Percentiles rank a stretch among this genome's conserved stretches.
Evolutionary conservation across 2,329 filamentous ascomycete genomes (phyloP).

Genomic region (Pezicula radicicola): DNA sequence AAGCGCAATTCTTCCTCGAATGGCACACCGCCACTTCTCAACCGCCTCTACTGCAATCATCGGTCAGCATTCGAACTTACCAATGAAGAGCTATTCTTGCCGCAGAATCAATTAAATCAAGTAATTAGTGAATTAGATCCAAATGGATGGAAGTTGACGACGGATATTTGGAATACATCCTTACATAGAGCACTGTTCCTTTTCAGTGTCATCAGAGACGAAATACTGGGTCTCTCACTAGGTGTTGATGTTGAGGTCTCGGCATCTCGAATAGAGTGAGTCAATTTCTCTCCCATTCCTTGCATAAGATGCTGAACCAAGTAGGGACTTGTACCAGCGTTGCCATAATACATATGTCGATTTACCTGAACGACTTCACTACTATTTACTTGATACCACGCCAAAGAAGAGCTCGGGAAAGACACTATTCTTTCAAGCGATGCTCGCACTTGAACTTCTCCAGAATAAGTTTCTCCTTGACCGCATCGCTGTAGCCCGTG

Average conservation of each 20-base stretch:
- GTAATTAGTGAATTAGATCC: conserved; percentile 15
- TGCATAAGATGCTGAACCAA: conserved; percentile 1
- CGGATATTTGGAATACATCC: conserved; percentile 13
- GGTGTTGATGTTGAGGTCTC: conserved; percentile 21
- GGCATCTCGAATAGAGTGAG: conserved; percentile 17
- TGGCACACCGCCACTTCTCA: conserved; percentile 22
- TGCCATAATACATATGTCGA: conserved; percentile 13
- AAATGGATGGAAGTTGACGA: conserved; percentile 23
- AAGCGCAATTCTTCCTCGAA: conserved; percentile 22
- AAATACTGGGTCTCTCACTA: conserved; percentile 25
- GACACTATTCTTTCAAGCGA: conserved; percentile 16
- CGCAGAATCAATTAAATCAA: conserved; percentile 11
- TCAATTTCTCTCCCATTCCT: neutral
- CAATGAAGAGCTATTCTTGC: conserved; percentile 18
- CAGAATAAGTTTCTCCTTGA: conserved; percentile 27
- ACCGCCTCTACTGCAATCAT: conserved; percentile 19
- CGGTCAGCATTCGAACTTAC: conserved; percentile 21
- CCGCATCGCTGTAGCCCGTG: conserved; percentile 19
- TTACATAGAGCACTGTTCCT: conserved; percentile 14
- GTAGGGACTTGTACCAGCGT: conserved; percentile 18
- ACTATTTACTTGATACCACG: conserved; percentile 12
- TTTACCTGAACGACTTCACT: conserved; percentile 18
- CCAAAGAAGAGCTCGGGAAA: conserved; percentile 16
- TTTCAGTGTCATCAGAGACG: conserved; percentile 20
- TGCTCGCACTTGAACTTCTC: conserved; percentile 17